Evolutionary conservation across 1,284 basidiomycete species (phyloP), one percentile per base, ranked within the genome.

Genomic region (Peniophora sp.): DNA sequence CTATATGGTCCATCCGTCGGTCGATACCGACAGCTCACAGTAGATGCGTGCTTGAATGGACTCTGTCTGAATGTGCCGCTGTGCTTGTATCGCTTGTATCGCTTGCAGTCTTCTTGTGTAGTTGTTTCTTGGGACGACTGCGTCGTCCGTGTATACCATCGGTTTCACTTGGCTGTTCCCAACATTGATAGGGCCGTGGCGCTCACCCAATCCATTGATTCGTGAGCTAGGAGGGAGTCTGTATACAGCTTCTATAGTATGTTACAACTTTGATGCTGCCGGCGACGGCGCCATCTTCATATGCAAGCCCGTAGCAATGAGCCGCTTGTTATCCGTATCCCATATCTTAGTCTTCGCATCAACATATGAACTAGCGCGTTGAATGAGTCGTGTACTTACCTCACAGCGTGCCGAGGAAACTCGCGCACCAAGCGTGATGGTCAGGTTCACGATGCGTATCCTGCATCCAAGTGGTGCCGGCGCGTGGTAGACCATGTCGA

Each of bases 1-100:
- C 60, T 91, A 89, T 61, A 81, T 89, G 79, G 85, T 88, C 1
- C 88, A 91, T 68, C 86, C 88, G 2, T 81, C 82, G 1, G 86
- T 92, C 35, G 85, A 90, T 59, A 77, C 79, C 6, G 88, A 90
- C 51, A 64, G 57, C 1, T 68, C 70, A 9, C 48, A 53, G 48
- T 73, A n/a, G 27, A 32, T 32, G n/a, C 27, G 27, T 32, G 27
- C 27, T 32, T 32, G 6, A n/a, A n/a, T n/a, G n/a, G n/a, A n/a
- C n/a, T n/a, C n/a, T n/a, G 71, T 3, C 73, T 66, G 9, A 18
- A 24, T n/a, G 27, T 56, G 15, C 34, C 52, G 20, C 57, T 48
- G 52, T 46, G 8, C 37, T 43, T 47, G 17, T 47, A 17, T 49
- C 22, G 20, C 50, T 23, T 3, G 34, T 51, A 12, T 32, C n/a